A percentile compares a stretch with the other conserved stretches of the same genome.
Evolutionary conservation across 2,329 filamentous ascomycete genomes (phyloP).

Genomic region (Diaporthe humulicola): DNA sequence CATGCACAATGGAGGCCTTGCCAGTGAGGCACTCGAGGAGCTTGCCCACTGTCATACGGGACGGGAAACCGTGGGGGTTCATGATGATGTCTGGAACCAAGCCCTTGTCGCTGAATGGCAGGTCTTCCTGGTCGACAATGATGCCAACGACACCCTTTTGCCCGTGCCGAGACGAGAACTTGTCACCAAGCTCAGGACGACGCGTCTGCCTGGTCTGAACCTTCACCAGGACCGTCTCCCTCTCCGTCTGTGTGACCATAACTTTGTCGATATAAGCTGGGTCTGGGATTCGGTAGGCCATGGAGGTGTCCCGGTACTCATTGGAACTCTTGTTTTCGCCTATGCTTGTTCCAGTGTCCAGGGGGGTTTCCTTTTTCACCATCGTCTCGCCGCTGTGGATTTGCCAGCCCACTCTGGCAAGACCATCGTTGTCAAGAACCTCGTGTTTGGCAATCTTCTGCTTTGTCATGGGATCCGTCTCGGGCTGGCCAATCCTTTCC

Average conservation of each 20-base stretch:
- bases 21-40: constrained; percentile 95
- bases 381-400: constrained; percentile 86
- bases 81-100: constrained; percentile 99
- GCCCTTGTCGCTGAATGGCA: constrained; percentile 93
- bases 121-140: constrained; percentile 95
- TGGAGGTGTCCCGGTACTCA: constrained; percentile 75
- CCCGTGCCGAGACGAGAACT: constrained; percentile 97
- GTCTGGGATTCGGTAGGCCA: constrained; percentile 87
- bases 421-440: constrained; percentile 85
- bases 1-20: constrained; percentile 90
- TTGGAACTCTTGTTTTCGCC: constrained; percentile 76
- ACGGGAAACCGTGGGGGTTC: constrained; percentile 99
- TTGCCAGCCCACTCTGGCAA: constrained; percentile 87
- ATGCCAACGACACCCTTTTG: constrained; percentile 98
- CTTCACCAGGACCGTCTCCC: constrained; percentile 89
- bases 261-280: constrained; percentile 96
- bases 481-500: constrained; percentile 74
- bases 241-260: constrained; percentile 90
- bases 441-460: constrained; percentile 76
- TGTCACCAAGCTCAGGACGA: constrained; percentile 94
- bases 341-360: constrained; percentile 80
- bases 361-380: constrained; percentile 89
- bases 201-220: constrained; percentile 97
- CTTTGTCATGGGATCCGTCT: constrained; percentile 72
- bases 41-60: constrained; percentile 99